phyloP scores from a whole-genome alignment of 257 asterid genomes.

The Oldenlandia corymbosa region DNA sequence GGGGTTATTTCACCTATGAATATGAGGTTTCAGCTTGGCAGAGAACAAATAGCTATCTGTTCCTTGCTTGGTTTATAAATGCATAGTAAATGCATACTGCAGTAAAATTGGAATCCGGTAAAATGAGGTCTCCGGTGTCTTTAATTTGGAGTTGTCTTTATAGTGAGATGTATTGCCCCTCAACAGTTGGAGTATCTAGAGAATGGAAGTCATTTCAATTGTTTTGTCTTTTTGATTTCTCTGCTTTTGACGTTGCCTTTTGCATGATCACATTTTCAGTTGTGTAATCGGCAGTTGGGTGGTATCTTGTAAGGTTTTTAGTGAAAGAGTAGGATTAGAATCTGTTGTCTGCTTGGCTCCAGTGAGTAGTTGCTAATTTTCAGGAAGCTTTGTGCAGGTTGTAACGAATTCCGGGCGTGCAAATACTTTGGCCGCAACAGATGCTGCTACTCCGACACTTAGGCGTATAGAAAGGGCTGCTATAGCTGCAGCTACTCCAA shows the following conservation, averaged over 20 bases:
- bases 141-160: too few relatives aligned
- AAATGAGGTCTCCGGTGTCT: too few relatives aligned
- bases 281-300: too few relatives aligned
- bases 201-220: too few relatives aligned
- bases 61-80: not conserved
- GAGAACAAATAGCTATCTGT: not conserved
- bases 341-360: not conserved
- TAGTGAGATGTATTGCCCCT: too few relatives aligned
- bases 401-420: constrained; percentile 98
- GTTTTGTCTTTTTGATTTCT: not conserved
- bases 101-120: not conserved
- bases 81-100: not conserved
- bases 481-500: constrained; percentile 98
- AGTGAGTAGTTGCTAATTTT: not conserved
- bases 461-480: constrained; percentile 99
- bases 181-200: too few relatives aligned
- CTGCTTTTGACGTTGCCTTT: not conserved
- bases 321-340: not conserved
- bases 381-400: constrained; percentile 36
- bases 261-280: not conserved
- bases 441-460: constrained; percentile 94
- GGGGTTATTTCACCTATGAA: too few relatives aligned
- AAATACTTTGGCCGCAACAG: constrained; percentile 92
- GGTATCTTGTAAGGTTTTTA: not conserved
- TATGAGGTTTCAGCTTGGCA: not conserved